Conservation (phyloP, 257 asterid genomes). For the Nicotiana otophora region DNA sequence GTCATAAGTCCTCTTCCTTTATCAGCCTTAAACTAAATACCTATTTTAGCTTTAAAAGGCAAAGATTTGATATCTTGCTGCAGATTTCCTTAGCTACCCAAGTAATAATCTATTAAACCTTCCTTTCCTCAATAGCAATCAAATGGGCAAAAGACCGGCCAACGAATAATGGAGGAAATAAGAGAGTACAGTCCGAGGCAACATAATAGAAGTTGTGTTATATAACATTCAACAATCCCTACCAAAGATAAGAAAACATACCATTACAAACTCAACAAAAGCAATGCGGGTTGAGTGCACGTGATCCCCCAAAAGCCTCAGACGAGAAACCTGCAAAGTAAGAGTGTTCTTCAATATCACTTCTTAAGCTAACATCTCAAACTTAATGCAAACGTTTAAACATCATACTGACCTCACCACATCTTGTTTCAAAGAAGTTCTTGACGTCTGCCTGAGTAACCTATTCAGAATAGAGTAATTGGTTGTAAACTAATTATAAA, state of each 20-base stretch:
- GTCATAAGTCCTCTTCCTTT: background rate
- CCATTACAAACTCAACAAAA: slow-evolving; percentile 81
- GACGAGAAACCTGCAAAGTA: slow-evolving; percentile 70
- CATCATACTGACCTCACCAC: slow-evolving; percentile 64
- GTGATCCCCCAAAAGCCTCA: slow-evolving; percentile 94
- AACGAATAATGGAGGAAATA: background rate
- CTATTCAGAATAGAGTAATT: slow-evolving; percentile 25
- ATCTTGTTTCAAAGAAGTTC: slow-evolving; percentile 74
- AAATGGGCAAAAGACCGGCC: background rate
- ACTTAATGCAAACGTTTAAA: background rate
- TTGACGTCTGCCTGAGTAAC: slow-evolving; percentile 80
- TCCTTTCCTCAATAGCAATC: background rate
- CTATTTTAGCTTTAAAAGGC: background rate
- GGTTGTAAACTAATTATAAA: background rate
- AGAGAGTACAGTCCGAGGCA: background rate
- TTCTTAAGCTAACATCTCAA: background rate
- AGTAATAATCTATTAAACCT: background rate
- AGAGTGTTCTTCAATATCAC: background rate
- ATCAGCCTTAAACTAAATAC: background rate
- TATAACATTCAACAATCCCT: background rate
- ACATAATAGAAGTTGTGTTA: background rate
- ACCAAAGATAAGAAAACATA: slow-evolving; percentile 24
- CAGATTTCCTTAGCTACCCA: background rate
- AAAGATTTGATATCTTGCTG: background rate
- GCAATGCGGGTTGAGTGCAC: slow-evolving; percentile 90